These are phyloP conservation scores for Paspalum vaginatum DNA, from an alignment of 176 grass and related monocot species.

Conservation along the genomic window DNA sequence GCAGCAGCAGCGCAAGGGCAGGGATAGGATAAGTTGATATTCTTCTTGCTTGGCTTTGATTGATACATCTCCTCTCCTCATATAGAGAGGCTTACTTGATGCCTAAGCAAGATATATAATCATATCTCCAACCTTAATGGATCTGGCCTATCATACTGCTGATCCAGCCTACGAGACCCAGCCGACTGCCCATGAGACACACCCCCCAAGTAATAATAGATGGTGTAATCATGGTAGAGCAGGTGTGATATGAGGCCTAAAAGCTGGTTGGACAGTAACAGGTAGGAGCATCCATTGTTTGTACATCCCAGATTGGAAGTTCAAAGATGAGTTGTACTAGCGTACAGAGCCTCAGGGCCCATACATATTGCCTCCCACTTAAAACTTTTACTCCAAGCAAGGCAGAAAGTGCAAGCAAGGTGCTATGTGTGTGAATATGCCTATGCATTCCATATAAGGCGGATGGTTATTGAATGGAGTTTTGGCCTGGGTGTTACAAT, in stretches of 20 bases:
- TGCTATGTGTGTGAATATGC: not conserved
- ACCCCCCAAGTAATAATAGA: not conserved
- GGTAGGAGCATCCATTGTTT: not conserved
- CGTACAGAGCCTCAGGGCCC: not conserved
- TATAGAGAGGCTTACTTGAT: too few relatives aligned
- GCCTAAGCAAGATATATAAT: too few relatives aligned
- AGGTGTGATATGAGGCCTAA: not conserved
- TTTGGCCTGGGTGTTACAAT: not conserved
- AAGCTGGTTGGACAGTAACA: not conserved
- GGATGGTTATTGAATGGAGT: not conserved
- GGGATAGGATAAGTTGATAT: too few relatives aligned
- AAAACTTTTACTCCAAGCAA: not conserved
- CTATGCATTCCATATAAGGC: not conserved
- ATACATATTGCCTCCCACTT: not conserved
- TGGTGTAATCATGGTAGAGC: not conserved
- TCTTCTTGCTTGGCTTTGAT: too few relatives aligned
- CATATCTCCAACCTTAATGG: too few relatives aligned
- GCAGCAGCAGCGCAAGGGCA: too few relatives aligned
- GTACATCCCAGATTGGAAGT: not conserved
- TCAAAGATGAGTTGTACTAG: not conserved
- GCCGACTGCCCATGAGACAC: too few relatives aligned
- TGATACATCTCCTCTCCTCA: too few relatives aligned
- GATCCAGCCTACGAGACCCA: too few relatives aligned
- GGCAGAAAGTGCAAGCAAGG: not conserved
- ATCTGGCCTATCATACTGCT: too few relatives aligned